Base-by-base conservation (phyloP, 495 filamentous ascomycete genomes). In the Extremus antarcticus region DNA sequence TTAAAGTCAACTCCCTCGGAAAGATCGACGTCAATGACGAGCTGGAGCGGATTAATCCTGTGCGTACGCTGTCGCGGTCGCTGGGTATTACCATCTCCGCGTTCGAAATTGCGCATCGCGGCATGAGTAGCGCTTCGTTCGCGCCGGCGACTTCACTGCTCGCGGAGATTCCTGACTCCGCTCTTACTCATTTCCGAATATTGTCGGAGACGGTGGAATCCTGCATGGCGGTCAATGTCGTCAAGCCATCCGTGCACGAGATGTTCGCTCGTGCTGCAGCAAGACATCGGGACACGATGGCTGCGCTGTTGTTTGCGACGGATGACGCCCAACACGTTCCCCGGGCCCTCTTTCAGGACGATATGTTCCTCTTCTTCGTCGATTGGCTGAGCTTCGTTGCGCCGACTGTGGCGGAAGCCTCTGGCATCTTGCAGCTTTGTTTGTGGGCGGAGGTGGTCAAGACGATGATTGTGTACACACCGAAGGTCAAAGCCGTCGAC, bases 381-480 rank as follows among this genome's bases (percentile, higher is more conserved):
- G 84, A 90, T 62, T 80, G 76, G 59, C 38, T 62, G 15, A 19
- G 51, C 53, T 83, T 85, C 3, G 72, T 95, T 39, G 78, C 81
- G 21, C 84, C 88, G 20, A 80, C 84, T 17, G 77, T 88, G 68
- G 78, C 45, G 75, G 94, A 47, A 83, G 95, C 50, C 80, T 94
- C 25, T 79, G 85, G 95, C 70, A 63, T 97, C 16, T 71, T 97
- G 25, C 86, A 86, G 13, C 77, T 96, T 53, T 97, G 92, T 72
- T 96, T 94, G 64, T 76, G 94, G 38, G 87, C 88, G 24, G 91
- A 99, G 70, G 79, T 97, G 43, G 82, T 90, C 43, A 92, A 94
- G 70, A 85, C 88, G 2, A 71, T 78, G 41, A 57, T 84, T 23
- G 74, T 72, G 3, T 70, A 60, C 49, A 43, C 21, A 22, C 25